Evolutionary conservation across 305 asterid genomes (phyloP).

Genomic region (Vinca major): DNA sequence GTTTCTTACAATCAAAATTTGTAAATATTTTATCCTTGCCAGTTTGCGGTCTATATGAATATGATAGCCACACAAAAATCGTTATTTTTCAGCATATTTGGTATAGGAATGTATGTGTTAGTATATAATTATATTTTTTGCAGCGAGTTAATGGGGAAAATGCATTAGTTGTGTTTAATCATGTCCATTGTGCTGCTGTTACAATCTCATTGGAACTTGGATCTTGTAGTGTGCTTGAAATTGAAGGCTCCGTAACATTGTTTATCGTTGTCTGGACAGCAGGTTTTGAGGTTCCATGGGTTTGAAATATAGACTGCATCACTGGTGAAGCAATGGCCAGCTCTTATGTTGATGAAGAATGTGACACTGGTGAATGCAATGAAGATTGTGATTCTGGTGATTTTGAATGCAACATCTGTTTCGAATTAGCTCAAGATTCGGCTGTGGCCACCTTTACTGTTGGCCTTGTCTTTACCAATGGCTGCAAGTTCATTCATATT

Average conservation of each 20-base stretch:
- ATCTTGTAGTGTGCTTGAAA: not conserved
- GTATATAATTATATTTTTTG: too few relatives aligned
- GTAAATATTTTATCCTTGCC: too few relatives aligned
- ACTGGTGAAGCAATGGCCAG: slow-evolving; percentile 15
- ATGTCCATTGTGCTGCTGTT: too few relatives aligned
- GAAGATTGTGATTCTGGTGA: slow-evolving; percentile 30
- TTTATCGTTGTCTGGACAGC: not conserved
- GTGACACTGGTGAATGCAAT: not conserved
- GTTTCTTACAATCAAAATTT: too few relatives aligned
- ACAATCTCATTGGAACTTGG: not conserved
- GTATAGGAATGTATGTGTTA: too few relatives aligned
- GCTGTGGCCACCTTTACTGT: slow-evolving; percentile 85
- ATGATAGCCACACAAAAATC: too few relatives aligned
- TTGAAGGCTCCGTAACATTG: not conserved
- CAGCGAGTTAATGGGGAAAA: too few relatives aligned
- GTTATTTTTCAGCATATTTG: too few relatives aligned
- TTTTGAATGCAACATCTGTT: slow-evolving; percentile 80
- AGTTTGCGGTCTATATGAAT: too few relatives aligned
- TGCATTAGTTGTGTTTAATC: too few relatives aligned
- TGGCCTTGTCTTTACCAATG: slow-evolving; percentile 83
- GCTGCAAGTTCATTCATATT: slow-evolving; percentile 68
- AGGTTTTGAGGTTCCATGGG: slow-evolving; percentile 19
- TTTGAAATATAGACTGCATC: slow-evolving; percentile 37
- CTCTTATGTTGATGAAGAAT: slow-evolving; percentile 25
- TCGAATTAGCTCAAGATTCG: slow-evolving; percentile 73